phyloP scores from a whole-genome alignment of 371 early-diverging fungal genomes.

The Mucor plumbeus region DNA sequence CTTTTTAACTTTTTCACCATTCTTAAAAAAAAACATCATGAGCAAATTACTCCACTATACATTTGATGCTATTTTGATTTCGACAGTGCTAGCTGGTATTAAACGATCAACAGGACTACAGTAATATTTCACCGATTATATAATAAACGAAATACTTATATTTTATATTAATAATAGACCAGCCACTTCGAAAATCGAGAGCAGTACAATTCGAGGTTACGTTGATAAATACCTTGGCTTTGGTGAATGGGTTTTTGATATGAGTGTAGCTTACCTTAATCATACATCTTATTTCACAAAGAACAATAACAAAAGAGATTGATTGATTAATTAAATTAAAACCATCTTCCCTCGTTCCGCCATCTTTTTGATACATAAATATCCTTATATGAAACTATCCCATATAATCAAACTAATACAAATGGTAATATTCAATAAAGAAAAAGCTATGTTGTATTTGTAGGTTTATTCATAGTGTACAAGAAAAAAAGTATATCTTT shows the following conservation, averaged over 20 bases:
- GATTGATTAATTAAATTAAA: background rate
- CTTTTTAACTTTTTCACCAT: background rate
- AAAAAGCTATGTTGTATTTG: no score
- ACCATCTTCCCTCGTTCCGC: background rate
- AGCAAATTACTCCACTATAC: slow-evolving; percentile 68
- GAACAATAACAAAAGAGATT: slow-evolving; percentile 22
- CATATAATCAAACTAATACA: background rate
- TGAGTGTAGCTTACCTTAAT: slow-evolving; percentile 58
- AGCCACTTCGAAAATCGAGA: slow-evolving; percentile 61
- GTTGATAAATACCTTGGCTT: slow-evolving; percentile 67
- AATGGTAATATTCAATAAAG: background rate
- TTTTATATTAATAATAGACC: slow-evolving; percentile 37
- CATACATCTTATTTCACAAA: slow-evolving; percentile 68
- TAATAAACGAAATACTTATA: background rate
- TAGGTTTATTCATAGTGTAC: no score
- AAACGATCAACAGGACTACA: slow-evolving; percentile 71
- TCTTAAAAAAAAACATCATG: slow-evolving; percentile 20
- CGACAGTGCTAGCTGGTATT: slow-evolving; percentile 79
- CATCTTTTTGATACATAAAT: background rate
- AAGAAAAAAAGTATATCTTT: no score
- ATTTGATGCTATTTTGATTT: slow-evolving; percentile 73
- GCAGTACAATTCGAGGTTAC: slow-evolving; percentile 54
- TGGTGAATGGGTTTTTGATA: slow-evolving; percentile 74
- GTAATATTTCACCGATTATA: slow-evolving; percentile 32
- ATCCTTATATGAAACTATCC: background rate